Evolutionary conservation across 2,329 filamentous ascomycete species (phyloP), one percentile per base, ranked within the genome.

Genomic region (Aspergillus niger): DNA sequence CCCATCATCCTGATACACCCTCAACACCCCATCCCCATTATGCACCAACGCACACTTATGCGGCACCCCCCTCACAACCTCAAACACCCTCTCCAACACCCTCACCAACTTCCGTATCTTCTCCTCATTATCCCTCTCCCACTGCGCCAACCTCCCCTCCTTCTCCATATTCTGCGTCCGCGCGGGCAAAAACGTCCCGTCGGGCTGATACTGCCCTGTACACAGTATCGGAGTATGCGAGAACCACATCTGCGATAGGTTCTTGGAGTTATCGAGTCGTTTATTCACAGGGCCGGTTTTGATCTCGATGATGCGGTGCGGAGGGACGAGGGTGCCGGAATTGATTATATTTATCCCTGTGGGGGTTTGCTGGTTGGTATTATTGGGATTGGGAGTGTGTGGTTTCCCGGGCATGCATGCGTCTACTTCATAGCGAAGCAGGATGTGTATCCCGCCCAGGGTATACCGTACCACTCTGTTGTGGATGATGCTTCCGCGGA

Each of bases 381-480:
- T 36, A 36, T 10, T 32, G 10, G 28, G 3, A 30, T 2, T 30
- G 10, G 10, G 1, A 32, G 10, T 11, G 3, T 11, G 30, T 36
- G 30, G 30, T 36, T 39, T 15, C 13, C 38, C 47, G 17, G 8
- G 50, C 28, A 26, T 49, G n/a, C 51, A 59, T 1, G 49, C 51
- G 17, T 59, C 57, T 6, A 59, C 57, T 41, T 59, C 57, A 26
- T 36, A 59, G 24, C 57, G 43, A 5, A 59, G n/a, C 17, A 59
- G 15, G 10, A 59, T 39, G 6, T n/a, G 48, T 24, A 55, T 15
- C 3, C 26, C 24, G 11, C 57, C 57, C 5, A 55, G 24, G 10
- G 41, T 49, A 28, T 55, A 59, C 8, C 30, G 28, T 10, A 59
- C 32, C 6, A 28, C 30, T 17, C 51, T 51, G 24, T 55, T 48